phyloP scores from a whole-genome alignment of 495 filamentous ascomycete species.

The Polyplosphaeria fusca region DNA sequence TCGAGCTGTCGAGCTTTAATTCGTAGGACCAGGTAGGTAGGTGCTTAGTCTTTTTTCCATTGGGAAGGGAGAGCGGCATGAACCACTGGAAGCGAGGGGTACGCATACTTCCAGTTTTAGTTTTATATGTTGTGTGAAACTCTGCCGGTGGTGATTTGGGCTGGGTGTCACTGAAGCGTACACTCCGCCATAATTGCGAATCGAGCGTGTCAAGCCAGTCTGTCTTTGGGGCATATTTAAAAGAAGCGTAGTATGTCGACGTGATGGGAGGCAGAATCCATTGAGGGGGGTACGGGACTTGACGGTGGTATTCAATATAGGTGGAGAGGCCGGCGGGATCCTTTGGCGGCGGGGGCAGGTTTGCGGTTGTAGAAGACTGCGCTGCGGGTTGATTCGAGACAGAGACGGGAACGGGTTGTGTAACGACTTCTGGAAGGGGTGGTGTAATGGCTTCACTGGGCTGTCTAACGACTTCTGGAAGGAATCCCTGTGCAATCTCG shows the following conservation, averaged over 20 bases:
- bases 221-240: background rate
- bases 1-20: conserved; percentile 4
- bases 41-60: background rate
- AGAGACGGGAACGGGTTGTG: no score
- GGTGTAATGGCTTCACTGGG: no score
- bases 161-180: background rate
- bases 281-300: conserved; percentile 22
- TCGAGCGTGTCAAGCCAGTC: conserved; percentile 17
- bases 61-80: conserved; percentile 6
- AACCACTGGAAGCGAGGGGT: conserved; percentile 15
- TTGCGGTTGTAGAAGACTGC: background rate
- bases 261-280: conserved; percentile 19
- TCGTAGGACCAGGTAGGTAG: conserved; percentile 15
- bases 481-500: no score
- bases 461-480: no score
- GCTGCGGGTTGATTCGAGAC: no score
- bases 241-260: conserved; percentile 11
- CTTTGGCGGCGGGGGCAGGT: background rate
- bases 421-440: no score
- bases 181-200: conserved; percentile 5
- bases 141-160: background rate
- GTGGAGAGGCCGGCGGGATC: conserved; percentile 5
- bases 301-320: conserved; percentile 23
- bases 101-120: conserved; percentile 11
- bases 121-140: conserved; percentile 11